Base-by-base conservation (phyloP, 2,329 filamentous ascomycete species). In the Orbilia blumenaviensis region DNA sequence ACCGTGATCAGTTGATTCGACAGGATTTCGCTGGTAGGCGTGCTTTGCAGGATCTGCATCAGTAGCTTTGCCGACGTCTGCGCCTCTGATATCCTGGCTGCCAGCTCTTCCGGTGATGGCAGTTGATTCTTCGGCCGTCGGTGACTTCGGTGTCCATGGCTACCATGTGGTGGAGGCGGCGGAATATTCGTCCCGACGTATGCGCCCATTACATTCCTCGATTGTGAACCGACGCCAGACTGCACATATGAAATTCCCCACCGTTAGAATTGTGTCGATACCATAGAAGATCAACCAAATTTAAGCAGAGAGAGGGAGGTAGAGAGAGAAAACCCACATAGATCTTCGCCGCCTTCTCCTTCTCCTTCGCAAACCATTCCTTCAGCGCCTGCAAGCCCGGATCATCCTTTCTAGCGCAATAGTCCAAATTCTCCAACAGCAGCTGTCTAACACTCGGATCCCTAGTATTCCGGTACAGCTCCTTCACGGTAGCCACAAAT, bases 11-110 rank as follows among this genome's bases (percentile, higher is more conserved):
- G 86, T n/a, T 97, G 94, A 81, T 96, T 94, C 64, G 86, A 83
- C 18, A 93, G 86, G 23, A 97, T 85, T 81, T 97, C 93, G 12
- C 87, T 84, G 0, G 91, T 86, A 0, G 93, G 89, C 0, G 94
- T 97, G 69, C 92, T 94, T 83, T 94, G 92, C 16, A 97, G 89
- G 5, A 97, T 90, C 83, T 99, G 94, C 62, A 92, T 88, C n/a
- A 99, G 88, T 3, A 99, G 88, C 82, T 94, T 94, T 5, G 94
- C 94, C 2, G 93, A 96, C 1, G 93, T 97, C 77, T 89, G 89
- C 7, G 94, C 94, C 84, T 99, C 95, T 82, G 97, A 92, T 41
- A 99, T 88, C 48, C 95, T 89, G 71, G 90, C 90, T 0, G 89
- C 89, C 12, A 99, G 87, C 84, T 98, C 94, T 10, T 88, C 85